These are phyloP conservation scores for Myriosclerotinia duriaeana DNA, from an alignment of 2,329 filamentous ascomycete genomes.

Conservation along the genomic window DNA sequence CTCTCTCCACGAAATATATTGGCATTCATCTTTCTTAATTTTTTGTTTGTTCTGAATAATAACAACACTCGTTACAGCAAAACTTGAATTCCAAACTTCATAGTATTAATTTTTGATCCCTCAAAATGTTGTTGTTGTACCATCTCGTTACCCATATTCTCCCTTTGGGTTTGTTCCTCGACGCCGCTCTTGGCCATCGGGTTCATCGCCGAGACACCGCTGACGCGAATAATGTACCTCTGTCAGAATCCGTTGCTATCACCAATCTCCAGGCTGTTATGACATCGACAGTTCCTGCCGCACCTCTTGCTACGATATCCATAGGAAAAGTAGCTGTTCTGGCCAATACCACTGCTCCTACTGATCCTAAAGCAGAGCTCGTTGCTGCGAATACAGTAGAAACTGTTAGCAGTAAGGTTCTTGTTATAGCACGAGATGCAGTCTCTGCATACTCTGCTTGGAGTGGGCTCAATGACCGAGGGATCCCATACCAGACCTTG, in stretches of 20 bases:
- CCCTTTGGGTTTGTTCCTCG: conserved; percentile 13
- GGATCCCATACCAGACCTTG: conserved; percentile 57
- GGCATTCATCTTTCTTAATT: background rate
- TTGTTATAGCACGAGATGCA: conserved; percentile 55
- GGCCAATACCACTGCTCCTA: conserved; percentile 22
- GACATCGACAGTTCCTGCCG: conserved; percentile 15
- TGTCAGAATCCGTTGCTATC: conserved; percentile 20
- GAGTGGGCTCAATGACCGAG: conserved; percentile 58
- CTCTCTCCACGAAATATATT: background rate
- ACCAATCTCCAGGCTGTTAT: conserved; percentile 19
- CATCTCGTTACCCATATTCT: conserved; percentile 18
- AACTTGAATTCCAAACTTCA: background rate
- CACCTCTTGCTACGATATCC: conserved; percentile 15
- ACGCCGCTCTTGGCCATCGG: conserved; percentile 23
- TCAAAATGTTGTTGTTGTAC: conserved; percentile 18
- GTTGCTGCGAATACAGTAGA: conserved; percentile 11
- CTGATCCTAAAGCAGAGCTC: background rate
- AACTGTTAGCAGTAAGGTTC: conserved; percentile 48
- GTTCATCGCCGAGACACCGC: conserved; percentile 11
- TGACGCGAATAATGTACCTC: background rate
- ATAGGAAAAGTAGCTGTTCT: conserved; percentile 9
- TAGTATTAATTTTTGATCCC: background rate
- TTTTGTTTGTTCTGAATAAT: background rate
- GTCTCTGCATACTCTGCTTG: conserved; percentile 50
- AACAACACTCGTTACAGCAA: conserved; percentile 12